Base-by-base conservation (phyloP, 2,329 filamentous ascomycete species). In the Phyllosticta citriasiana region DNA sequence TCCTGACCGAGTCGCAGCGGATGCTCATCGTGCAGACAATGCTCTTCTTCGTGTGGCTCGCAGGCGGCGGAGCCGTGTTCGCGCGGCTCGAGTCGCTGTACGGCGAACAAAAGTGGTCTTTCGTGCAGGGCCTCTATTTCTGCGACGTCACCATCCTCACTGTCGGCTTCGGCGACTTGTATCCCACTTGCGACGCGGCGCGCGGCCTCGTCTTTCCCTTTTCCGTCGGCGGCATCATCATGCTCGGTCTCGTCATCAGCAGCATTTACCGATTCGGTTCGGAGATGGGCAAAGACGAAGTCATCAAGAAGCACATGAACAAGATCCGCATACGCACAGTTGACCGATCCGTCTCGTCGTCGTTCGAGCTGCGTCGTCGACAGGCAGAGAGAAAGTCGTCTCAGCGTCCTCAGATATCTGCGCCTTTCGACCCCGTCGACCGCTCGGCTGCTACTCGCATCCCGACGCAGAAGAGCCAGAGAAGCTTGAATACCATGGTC, bases 11-110 rank as follows among this genome's bases (percentile, higher is more conserved):
- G 59, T 88, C 87, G 63, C 92, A 97, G 72, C 83, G 92, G 9
- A 96, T 90, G 0, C 77, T 97, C 24, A 96, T 97, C 79, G 76
- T 96, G 27, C 92, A 97, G 73, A 96, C 91, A 1, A 95, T 95
- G 73, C 78, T 88, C 60, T 89, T 95, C 69, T 86, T 96, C 57
- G 75, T 89, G 55, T 96, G 94, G 78, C 77, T 97, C 0, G 84
- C 89, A 0, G 74, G 91, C 2, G 92, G 92, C 0, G 90, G 87
- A 0, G 82, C 86, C 0, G 76, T 96, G 0, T 96, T 94, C 69
- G 84, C 84, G 5, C 78, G 77, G 1, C 80, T 94, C 2, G 87
- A 96, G 62, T 67, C 63, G 3, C 63, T 69, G 9, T 72, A 72
- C 51, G 77, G 76, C 1, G 60, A 68, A 27, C 62, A 63, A 64